Conservation (phyloP, 2,329 filamentous ascomycete genomes). For the Exutisphaerella laricina region DNA sequence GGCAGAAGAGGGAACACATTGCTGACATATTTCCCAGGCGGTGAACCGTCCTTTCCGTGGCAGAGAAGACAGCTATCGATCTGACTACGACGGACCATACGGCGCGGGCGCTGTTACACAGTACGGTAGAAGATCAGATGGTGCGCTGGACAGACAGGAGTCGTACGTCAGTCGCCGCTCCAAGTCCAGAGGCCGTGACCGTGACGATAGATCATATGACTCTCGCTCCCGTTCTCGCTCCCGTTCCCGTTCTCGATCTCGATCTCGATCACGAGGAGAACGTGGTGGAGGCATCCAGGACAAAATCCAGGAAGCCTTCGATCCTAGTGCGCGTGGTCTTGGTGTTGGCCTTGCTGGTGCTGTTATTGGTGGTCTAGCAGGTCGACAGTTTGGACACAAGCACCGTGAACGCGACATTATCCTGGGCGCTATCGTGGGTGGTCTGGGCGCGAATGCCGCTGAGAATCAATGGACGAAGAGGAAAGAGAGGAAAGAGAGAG, state of each 20-base stretch:
- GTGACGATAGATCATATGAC: conserved; percentile 20
- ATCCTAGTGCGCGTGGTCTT: conserved; percentile 29
- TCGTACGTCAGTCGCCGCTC: conserved; percentile 17
- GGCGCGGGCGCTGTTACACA: conserved; percentile 24
- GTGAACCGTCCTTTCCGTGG: conserved; percentile 19
- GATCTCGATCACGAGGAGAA: too few species aligned
- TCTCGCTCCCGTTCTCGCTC: conserved; percentile 26
- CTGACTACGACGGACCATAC: conserved; percentile 20
- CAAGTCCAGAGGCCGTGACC: conserved; percentile 16
- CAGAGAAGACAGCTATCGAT: conserved; percentile 20
- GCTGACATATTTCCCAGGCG: conserved; percentile 24
- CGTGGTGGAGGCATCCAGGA: conserved; percentile 21
- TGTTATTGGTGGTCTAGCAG: conserved; percentile 32
- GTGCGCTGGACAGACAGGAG: conserved; percentile 20
- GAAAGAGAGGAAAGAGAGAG: conserved; percentile 19
- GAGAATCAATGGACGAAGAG: conserved; percentile 31
- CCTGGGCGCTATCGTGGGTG: conserved; percentile 33
- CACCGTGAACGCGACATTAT: conserved; percentile 32
- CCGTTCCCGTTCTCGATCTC: conserved; percentile 22
- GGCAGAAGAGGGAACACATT: neutral
- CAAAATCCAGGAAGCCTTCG: conserved; percentile 32
- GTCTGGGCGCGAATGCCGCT: conserved; percentile 31
- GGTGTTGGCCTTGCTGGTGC: conserved; percentile 33
- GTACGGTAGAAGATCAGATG: conserved; percentile 26
- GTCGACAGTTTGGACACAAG: conserved; percentile 28